A percentile compares a stretch with the other conserved stretches of the same genome.
Conservation (phyloP, 257 asterid species). For the Salvia rosmarinus region DNA sequence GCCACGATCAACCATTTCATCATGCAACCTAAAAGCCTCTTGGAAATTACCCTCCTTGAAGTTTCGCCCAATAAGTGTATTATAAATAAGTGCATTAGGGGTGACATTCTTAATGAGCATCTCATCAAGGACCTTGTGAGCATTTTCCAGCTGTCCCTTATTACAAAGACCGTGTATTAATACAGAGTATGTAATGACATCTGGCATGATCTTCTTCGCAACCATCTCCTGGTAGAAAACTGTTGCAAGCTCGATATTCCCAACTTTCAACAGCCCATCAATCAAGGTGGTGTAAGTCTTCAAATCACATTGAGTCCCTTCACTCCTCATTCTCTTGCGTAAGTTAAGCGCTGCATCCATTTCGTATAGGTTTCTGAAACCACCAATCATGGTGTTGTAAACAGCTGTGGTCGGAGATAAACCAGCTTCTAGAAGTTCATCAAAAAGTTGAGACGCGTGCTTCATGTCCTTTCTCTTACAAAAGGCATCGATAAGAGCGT, state of each 20-base stretch:
- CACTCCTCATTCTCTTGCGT: conserved; percentile 55
- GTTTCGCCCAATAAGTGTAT: conserved; percentile 62
- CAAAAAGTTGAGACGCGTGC: conserved; percentile 62
- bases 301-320: conserved; percentile 64
- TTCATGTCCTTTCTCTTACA: conserved; percentile 78
- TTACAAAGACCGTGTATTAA: conserved; percentile 75
- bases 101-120: conserved; percentile 53
- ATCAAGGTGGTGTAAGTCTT: conserved; percentile 81
- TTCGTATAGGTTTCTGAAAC: conserved; percentile 62
- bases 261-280: conserved; percentile 68
- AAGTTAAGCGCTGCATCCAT: conserved; percentile 62
- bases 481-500: conserved; percentile 68
- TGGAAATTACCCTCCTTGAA: conserved; percentile 75
- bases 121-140: conserved; percentile 63
- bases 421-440: conserved; percentile 67
- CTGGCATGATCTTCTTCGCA: conserved; percentile 62
- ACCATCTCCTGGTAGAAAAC: conserved; percentile 75
- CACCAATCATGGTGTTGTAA: conserved; percentile 78
- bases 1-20: conserved; percentile 86
- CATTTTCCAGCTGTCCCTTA: conserved; percentile 68
- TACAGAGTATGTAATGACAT: conserved; percentile 62
- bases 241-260: conserved; percentile 56
- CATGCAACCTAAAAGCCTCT: conserved; percentile 83
- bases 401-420: conserved; percentile 61
- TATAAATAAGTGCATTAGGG: conserved; percentile 68